Conservation (phyloP, 345 rosid genomes). For the Diplotaxis tenuifolia region DNA sequence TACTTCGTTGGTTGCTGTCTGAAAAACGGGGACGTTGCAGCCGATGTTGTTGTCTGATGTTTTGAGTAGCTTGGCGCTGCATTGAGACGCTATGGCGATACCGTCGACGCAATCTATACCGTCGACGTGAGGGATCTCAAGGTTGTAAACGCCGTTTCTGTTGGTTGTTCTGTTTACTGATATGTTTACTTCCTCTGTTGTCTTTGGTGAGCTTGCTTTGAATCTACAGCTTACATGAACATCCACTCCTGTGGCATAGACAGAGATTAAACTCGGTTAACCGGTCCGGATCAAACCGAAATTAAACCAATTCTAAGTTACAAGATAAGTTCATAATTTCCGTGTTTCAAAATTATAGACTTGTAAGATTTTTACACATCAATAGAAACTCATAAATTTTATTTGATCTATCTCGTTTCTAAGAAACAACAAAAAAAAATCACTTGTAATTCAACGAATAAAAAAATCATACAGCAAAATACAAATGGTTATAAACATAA, state of each 20-base stretch:
- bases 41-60: conserved; percentile 34
- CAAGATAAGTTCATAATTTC: too few relatives aligned
- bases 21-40: conserved; percentile 57
- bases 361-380: too few relatives aligned
- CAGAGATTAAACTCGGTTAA: neutral
- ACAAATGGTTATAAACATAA: too few relatives aligned
- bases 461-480: too few relatives aligned
- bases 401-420: too few relatives aligned
- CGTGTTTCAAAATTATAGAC: too few relatives aligned
- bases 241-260: conserved; percentile 48
- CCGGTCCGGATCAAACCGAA: neutral
- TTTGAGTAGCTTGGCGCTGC: conserved; percentile 61
- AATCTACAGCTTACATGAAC: conserved; percentile 71
- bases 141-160: conserved; percentile 58
- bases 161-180: conserved; percentile 77
- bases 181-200: conserved; percentile 60
- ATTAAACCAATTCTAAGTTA: neutral
- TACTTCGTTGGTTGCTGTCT: conserved; percentile 56
- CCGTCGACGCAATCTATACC: conserved; percentile 80
- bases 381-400: too few relatives aligned
- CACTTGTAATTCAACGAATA: too few relatives aligned
- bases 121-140: conserved; percentile 71
- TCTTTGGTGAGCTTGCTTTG: conserved; percentile 64
- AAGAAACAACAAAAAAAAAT: too few relatives aligned
- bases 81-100: conserved; percentile 50